phyloP scores from a whole-genome alignment of 306 rosid species.

The Arachis stenosperma region DNA sequence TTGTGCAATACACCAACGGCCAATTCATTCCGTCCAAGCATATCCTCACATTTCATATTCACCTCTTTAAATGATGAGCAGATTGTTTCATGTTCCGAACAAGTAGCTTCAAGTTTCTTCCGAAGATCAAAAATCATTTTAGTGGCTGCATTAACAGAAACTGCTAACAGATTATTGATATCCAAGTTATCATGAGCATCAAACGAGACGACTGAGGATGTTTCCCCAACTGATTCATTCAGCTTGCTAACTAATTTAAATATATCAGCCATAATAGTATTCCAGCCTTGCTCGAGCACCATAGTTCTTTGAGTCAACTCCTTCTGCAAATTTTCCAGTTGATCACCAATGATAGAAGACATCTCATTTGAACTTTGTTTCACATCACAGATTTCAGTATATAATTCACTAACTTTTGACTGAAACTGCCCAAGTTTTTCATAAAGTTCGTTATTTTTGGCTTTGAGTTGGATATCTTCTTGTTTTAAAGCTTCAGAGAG shows the following conservation, averaged over 20 bases:
- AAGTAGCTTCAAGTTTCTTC: constrained; percentile 65
- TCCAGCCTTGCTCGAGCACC: constrained; percentile 71
- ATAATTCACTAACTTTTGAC: constrained; percentile 62
- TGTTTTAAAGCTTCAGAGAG: constrained; percentile 56
- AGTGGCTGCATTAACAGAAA: constrained; percentile 64
- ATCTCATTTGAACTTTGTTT: constrained; percentile 61
- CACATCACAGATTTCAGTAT: constrained; percentile 53
- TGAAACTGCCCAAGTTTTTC: constrained; percentile 60
- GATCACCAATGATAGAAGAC: constrained; percentile 59
- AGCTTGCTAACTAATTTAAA: constrained; percentile 65
- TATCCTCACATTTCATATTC: constrained; percentile 57
- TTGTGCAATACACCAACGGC: constrained; percentile 54
- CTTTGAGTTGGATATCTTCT: constrained; percentile 49
- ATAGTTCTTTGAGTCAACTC: constrained; percentile 59
- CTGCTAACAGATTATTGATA: constrained; percentile 43
- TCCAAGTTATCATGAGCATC: constrained; percentile 39
- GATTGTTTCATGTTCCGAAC: constrained; percentile 53
- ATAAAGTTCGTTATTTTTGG: constrained; percentile 56
- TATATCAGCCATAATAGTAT: constrained; percentile 51
- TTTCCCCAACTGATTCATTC: constrained; percentile 58
- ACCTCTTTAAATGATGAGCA: constrained; percentile 57
- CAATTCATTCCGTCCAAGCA: constrained; percentile 67
- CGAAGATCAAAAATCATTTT: constrained; percentile 67
- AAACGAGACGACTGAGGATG: constrained; percentile 38
- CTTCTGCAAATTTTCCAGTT: constrained; percentile 67